These are phyloP conservation scores for Gryganskiella cystojenkinii DNA, from an alignment of 192 early-diverging fungal genomes.

Conservation along the genomic window DNA sequence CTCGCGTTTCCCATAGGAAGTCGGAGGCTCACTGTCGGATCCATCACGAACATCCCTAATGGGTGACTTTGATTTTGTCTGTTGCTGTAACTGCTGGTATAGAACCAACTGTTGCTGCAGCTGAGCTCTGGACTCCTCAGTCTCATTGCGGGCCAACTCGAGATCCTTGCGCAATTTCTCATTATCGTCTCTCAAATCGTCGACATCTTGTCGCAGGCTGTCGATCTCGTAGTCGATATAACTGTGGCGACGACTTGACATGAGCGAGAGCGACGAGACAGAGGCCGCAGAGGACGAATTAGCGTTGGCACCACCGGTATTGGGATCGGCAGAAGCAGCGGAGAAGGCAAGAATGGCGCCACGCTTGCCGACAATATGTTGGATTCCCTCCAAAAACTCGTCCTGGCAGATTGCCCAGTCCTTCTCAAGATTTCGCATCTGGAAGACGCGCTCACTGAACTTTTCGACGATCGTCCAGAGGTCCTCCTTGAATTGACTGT, in stretches of 20 bases:
- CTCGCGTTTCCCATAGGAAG: conserved; percentile 37
- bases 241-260: conserved; percentile 43
- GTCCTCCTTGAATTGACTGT: conserved; percentile 56
- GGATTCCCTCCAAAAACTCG: conserved; percentile 48
- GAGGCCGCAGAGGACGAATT: conserved; percentile 25
- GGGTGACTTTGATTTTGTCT: conserved; percentile 6
- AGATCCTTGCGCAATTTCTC: conserved; percentile 29
- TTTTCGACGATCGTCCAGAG: conserved; percentile 61
- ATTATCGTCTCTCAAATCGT: conserved; percentile 32
- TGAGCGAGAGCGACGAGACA: conserved; percentile 19
- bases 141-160: conserved; percentile 6
- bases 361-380: conserved; percentile 54
- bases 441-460: conserved; percentile 55
- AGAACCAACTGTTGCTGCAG: conserved; percentile 15
- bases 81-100: conserved; percentile 15
- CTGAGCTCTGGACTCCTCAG: conserved; percentile 31
- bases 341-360: conserved; percentile 25
- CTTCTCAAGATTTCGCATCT: conserved; percentile 44
- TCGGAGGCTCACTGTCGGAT: conserved; percentile 27
- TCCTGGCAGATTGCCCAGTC: conserved; percentile 51
- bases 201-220: conserved; percentile 25
- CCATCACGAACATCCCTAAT: conserved; percentile 17
- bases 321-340: too few relatives aligned
- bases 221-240: conserved; percentile 49
- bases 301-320: conserved; percentile 5